Conservation (phyloP, 2,329 filamentous ascomycete genomes). For the Waltergamsia citrina region DNA sequence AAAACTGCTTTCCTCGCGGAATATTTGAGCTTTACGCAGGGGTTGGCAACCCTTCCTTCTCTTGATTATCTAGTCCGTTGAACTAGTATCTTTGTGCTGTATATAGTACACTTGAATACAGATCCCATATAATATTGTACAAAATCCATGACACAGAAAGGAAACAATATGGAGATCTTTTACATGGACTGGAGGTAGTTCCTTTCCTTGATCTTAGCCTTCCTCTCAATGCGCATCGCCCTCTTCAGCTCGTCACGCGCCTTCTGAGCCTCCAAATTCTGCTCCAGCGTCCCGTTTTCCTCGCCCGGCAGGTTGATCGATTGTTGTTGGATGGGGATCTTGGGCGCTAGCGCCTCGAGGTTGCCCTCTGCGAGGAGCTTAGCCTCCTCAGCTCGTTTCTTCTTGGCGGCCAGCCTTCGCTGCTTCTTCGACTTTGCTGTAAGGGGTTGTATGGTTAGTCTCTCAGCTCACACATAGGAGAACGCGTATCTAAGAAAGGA, state of each 20-base stretch:
- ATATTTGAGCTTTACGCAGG: too few relatives aligned
- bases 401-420: conserved; percentile 60
- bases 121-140: conserved; percentile 16
- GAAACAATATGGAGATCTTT: conserved; percentile 7
- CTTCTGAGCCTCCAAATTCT: conserved; percentile 35
- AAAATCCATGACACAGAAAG: too few relatives aligned
- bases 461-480: background rate
- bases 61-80: too few relatives aligned
- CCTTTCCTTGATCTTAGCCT: conserved; percentile 70
- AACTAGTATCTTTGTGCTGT: too few relatives aligned
- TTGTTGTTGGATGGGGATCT: conserved; percentile 70
- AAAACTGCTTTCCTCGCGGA: too few relatives aligned
- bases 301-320: conserved; percentile 60
- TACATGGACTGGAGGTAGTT: conserved; percentile 81
- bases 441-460: conserved; percentile 10
- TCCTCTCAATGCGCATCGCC: conserved; percentile 66
- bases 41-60: too few relatives aligned
- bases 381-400: conserved; percentile 45
- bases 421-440: conserved; percentile 80
- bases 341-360: conserved; percentile 52
- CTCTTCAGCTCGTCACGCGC: conserved; percentile 55
- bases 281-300: conserved; percentile 28
- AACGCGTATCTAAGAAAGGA: background rate
- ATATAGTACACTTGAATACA: too few relatives aligned
- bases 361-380: conserved; percentile 55